Evolutionary conservation across 1,139 yeast species (phyloP).

Genomic region (Geotrichum europaeum): DNA sequence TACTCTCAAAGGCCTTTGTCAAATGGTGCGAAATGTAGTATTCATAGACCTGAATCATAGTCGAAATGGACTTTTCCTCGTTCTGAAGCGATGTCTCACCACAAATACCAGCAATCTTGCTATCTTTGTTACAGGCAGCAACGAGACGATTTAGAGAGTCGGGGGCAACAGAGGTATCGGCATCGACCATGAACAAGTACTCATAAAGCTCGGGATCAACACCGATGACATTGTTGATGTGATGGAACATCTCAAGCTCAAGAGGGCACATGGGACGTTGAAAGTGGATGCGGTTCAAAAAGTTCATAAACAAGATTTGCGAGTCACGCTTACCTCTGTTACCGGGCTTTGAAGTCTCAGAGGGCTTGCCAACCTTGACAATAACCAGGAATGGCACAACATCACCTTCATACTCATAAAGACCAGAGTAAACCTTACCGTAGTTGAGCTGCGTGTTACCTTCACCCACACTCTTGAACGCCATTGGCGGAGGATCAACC

Average conservation of each 20-base stretch:
- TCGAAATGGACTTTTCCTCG: constrained; percentile 36
- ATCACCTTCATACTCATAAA: constrained; percentile 38
- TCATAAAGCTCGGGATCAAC: constrained; percentile 41
- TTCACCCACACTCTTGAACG: constrained; percentile 38
- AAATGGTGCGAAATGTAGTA: constrained; percentile 40
- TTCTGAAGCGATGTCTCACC: constrained; percentile 40
- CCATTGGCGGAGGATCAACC: constrained; percentile 35
- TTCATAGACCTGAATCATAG: constrained; percentile 42
- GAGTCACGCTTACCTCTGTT: constrained; percentile 43
- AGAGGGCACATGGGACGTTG: constrained; percentile 39
- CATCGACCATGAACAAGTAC: constrained; percentile 38
- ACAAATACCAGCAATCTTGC: constrained; percentile 38
- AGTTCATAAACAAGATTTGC: constrained; percentile 38
- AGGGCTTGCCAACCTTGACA: constrained; percentile 38
- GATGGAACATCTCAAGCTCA: constrained; percentile 40
- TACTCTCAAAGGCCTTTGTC: constrained; percentile 39
- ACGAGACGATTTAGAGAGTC: constrained; percentile 38
- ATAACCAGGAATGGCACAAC: constrained; percentile 38
- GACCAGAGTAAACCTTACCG: constrained; percentile 39
- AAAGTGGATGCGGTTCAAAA: constrained; percentile 38
- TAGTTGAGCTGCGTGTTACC: constrained; percentile 37
- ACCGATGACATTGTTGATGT: constrained; percentile 39
- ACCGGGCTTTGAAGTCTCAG: constrained; percentile 36
- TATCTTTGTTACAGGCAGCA: constrained; percentile 36
- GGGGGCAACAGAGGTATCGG: constrained; percentile 37